Evolutionary conservation across 2,329 filamentous ascomycete genomes (phyloP).

Genomic region (Emergomyces africanus): DNA sequence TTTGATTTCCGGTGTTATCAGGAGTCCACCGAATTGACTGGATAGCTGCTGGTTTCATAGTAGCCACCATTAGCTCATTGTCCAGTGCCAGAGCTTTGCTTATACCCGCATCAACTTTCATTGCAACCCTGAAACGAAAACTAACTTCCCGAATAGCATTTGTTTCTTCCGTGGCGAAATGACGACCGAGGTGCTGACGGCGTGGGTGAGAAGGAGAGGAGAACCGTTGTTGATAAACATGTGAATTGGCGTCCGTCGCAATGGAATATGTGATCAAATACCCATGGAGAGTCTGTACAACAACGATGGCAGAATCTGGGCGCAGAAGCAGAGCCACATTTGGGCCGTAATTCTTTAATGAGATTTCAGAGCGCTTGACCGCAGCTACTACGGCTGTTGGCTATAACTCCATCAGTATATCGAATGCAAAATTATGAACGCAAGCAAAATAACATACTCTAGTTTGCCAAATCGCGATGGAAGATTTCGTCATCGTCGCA

Average conservation of each 20-base stretch:
- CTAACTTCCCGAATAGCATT: conserved; percentile 73
- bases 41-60: conserved; percentile 79
- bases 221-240: conserved; percentile 76
- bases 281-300: conserved; percentile 72
- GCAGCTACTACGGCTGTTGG: conserved; percentile 80
- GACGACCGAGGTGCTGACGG: conserved; percentile 32
- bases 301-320: conserved; percentile 83
- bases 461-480: conserved; percentile 92
- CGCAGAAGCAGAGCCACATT: conserved; percentile 77
- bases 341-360: conserved; percentile 67
- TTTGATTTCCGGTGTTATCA: conserved; percentile 69
- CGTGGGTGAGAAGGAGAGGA: conserved; percentile 33
- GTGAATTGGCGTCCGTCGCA: conserved; percentile 66
- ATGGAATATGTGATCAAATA: conserved; percentile 93
- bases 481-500: conserved; percentile 71
- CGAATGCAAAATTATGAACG: conserved; percentile 5
- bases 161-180: conserved; percentile 67
- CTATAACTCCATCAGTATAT: conserved; percentile 35
- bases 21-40: conserved; percentile 95
- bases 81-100: conserved; percentile 77
- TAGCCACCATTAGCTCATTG: conserved; percentile 85
- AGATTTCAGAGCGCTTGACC: conserved; percentile 67
- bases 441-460: conserved; percentile 47
- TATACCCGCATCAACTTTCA: conserved; percentile 94
- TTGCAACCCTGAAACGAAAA: conserved; percentile 90